phyloP scores from a whole-genome alignment of 805 yeast species.

The Jamesozyma spencerorum region DNA sequence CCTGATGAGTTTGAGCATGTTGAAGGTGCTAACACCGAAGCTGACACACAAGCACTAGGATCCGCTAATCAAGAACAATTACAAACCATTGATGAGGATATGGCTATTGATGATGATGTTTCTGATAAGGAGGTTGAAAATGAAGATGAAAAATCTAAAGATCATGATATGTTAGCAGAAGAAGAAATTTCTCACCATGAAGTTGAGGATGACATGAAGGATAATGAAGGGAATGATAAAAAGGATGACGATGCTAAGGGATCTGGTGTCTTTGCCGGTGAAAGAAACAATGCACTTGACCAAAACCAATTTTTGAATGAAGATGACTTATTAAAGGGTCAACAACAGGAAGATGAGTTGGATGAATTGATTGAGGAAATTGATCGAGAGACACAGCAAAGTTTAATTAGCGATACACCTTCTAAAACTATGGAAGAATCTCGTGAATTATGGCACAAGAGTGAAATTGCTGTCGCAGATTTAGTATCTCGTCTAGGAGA shows the following conservation, averaged over 20 bases:
- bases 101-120: conserved; percentile 69
- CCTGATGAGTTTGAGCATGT: conserved; percentile 84
- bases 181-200: conserved; percentile 10
- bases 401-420: conserved; percentile 29
- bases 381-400: conserved; percentile 27
- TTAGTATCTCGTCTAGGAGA: conserved; percentile 82
- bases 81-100: conserved; percentile 67
- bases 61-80: conserved; percentile 74
- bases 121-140: conserved; percentile 22
- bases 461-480: conserved; percentile 81
- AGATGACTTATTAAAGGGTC: conserved; percentile 12
- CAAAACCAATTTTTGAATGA: conserved; percentile 3
- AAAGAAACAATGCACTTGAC: conserved; percentile 31
- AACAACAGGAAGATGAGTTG: conserved; percentile 22
- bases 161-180: conserved; percentile 25
- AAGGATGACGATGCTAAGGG: conserved; percentile 31
- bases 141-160: conserved; percentile 29
- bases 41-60: conserved; percentile 87
- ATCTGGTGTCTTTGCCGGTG: conserved; percentile 41
- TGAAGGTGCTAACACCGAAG: conserved; percentile 68
- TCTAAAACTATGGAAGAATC: conserved; percentile 56
- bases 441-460: conserved; percentile 67
- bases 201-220: conserved; percentile 14
- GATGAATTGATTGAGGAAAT: conserved; percentile 29
- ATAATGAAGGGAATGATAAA: conserved; percentile 15